phyloP scores from a whole-genome alignment of 352 stramenopile genomes.

The Phytophthora capsici region DNA sequence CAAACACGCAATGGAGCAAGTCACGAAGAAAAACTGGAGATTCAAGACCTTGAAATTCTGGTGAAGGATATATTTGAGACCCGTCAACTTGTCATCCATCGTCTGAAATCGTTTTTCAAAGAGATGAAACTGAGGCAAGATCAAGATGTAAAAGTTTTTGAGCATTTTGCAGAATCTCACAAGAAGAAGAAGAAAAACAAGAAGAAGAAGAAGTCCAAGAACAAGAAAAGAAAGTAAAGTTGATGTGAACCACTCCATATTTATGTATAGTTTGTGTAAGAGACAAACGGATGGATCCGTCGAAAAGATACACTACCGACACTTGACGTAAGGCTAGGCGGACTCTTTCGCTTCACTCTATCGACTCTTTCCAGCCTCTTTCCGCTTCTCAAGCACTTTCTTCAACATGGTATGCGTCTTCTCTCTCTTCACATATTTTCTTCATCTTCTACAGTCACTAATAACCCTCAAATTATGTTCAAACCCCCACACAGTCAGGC shows the following conservation, averaged over 20 bases:
- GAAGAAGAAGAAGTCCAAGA: not conserved
- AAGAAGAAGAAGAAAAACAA: constrained; percentile 7
- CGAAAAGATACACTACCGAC: constrained; percentile 30
- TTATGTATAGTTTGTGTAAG: too few relatives aligned
- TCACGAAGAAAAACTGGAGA: constrained; percentile 12
- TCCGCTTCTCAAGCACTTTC: constrained; percentile 2
- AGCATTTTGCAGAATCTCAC: constrained; percentile 18
- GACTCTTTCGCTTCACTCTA: not conserved
- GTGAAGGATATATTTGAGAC: constrained; percentile 2
- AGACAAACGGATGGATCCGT: constrained; percentile 13
- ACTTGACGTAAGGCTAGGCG: constrained; percentile 11
- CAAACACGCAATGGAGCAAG: constrained; percentile 14
- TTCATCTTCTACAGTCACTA: not conserved
- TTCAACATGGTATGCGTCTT: constrained; percentile 27
- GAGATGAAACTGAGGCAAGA: constrained; percentile 36
- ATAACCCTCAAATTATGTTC: constrained; percentile 3
- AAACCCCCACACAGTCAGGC: constrained; percentile 40
- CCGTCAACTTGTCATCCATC: constrained; percentile 3
- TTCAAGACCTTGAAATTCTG: constrained; percentile 20
- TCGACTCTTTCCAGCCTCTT: not conserved
- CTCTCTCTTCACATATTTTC: not conserved
- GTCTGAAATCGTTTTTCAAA: constrained; percentile 24
- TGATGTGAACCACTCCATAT: too few relatives aligned
- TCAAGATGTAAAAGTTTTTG: constrained; percentile 24
- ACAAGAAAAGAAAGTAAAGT: not conserved